Base-by-base conservation (phyloP, 2,329 filamentous ascomycete species). In the Raffaelea albimanens region DNA sequence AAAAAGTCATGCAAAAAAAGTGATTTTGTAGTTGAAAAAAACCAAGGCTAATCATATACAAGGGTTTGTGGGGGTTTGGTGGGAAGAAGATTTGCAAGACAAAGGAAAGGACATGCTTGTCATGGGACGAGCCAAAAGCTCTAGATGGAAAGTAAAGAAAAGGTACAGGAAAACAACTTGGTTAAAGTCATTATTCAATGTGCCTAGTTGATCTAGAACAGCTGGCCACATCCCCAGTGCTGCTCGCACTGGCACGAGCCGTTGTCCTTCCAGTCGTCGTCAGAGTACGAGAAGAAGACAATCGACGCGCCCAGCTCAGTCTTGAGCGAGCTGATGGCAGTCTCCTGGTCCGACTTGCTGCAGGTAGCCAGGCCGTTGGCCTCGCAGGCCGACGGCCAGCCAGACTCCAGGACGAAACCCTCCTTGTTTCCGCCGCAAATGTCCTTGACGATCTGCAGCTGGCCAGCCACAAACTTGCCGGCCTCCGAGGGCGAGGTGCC, bases 371-470 rank as follows among this genome's bases (percentile, higher is more conserved):
- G 61, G 51, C 87, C 87, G 68, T 93, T 91, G 69, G 78, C 66
- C 25, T 65, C 58, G 62, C 90, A 90, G 8, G 63, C 56, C 46
- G 71, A 81, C 55, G 91, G 91, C 89, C 90, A 97, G 59, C 91
- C 91, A 49, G 85, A 86, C 81, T 97, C 91, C 57, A 94, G 75
- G 70, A 91, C 87, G 72, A 87, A 80, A 56, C 82, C 83, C 34
- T 78, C 69, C 72, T 85, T 85, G 25, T 29, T 13, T 7, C 25
- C 25, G 62, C 76, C 76, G 78, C 91, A 97, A 57, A 87, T 57
- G 41, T 65, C 63, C 62, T 80, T 69, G 53, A 95, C 81, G 55
- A 86, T 72, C 42, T 79, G 69, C 55, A 95, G 78, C 75, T 95
- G 89, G 58, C 72, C 62, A 55, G 73, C 68, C 58, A 90, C 85